These are phyloP conservation scores for Phyllosticta citrichinensis DNA, from an alignment of 2,329 filamentous ascomycete species.

Conservation along the genomic window DNA sequence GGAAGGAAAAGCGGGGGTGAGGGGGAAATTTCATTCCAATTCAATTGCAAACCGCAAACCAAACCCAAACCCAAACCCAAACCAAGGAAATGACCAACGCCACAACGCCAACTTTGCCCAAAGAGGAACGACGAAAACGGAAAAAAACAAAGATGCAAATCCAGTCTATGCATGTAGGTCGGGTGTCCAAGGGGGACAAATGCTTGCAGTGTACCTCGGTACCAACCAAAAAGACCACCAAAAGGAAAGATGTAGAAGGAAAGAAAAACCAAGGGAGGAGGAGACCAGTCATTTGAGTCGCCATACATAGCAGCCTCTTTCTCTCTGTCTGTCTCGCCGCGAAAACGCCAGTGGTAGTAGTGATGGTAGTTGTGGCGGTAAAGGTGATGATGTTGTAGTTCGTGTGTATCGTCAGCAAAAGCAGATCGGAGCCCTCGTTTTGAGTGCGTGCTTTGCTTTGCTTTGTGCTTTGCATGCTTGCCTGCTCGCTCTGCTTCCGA, in stretches of 20 bases:
- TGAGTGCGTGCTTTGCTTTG: neutral
- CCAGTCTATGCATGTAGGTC: neutral
- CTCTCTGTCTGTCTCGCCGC: neutral
- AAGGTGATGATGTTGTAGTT: neutral
- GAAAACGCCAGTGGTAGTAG: neutral
- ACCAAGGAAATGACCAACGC: no score
- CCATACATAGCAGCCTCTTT: neutral
- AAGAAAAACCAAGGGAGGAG: no score
- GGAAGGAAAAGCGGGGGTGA: no score
- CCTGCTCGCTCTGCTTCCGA: conserved; percentile 4
- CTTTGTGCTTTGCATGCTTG: neutral
- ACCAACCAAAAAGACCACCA: no score
- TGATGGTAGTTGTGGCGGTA: neutral
- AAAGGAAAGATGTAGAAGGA: no score
- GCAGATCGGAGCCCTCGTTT: neutral
- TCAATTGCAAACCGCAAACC: no score
- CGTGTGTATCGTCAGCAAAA: neutral
- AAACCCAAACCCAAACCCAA: no score
- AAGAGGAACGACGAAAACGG: no score
- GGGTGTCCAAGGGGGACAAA: neutral
- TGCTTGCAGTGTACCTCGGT: no score
- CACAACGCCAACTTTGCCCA: no score
- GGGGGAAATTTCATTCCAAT: no score
- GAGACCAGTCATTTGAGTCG: neutral
- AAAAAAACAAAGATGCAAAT: neutral